Base-by-base conservation (phyloP, 2,329 filamentous ascomycete species). In the Daldinia eschscholtzii region DNA sequence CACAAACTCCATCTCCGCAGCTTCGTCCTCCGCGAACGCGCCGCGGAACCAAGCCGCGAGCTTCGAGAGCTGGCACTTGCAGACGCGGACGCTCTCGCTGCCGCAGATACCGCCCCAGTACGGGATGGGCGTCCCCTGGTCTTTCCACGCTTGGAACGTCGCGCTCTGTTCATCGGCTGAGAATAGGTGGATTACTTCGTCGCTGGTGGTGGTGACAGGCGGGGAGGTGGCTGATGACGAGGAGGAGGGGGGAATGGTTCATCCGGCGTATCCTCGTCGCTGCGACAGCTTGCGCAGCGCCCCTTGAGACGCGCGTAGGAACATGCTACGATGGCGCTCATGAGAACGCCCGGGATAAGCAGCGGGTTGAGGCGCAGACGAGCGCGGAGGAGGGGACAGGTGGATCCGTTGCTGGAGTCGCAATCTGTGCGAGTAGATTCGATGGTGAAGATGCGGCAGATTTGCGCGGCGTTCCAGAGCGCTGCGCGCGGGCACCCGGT, bases 41-140 rank as follows among this genome's bases (percentile, higher is more conserved):
- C 64, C 60, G 42, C 65, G 73, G 53, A 76, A 76, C 74, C 72
- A 76, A 2, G 66, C 58, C 26, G 70, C 70, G 13, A 75, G 56
- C 1, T 46, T 39, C n/a, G 37, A 9, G 10, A 73, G 23, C 52
- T 66, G 52, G 30, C 74, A 75, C 48, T 64, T 68, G 55, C 74
- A 75, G n/a, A 74, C 52, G 20, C 68, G 70, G 33, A 72, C 69
- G 18, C 46, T 33, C 13, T 61, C 28, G 56, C 52, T 42, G 6
- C 35, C 6, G 1, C 70, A 20, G 42, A 41, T 44, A 3, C 30
- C 10, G 1, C 71, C 74, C 74, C 74, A 74, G 53, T 62, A 70
- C 12, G 67, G 57, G 9, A 72, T 67, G 68, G 4, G 18, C 53
- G 4, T 67, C 70, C 15, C 58, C 18, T 5, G 23, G 13, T 52